Evolutionary conservation across 495 filamentous ascomycete species (phyloP).

Genomic region (Pseudomonodictys pantanalensis): DNA sequence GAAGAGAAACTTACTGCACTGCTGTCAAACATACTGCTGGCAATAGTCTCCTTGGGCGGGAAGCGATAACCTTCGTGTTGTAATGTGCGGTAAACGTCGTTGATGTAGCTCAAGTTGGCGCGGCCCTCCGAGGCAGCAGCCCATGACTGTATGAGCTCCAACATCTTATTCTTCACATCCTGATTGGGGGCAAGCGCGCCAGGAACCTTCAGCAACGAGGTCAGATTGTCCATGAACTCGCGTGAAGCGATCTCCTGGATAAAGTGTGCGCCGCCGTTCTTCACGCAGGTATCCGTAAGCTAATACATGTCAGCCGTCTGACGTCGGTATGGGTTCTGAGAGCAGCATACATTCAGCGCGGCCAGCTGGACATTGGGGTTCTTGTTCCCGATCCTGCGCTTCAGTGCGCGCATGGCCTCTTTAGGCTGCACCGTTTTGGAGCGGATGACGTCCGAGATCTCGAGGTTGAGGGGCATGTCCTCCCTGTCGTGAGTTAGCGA

Average conservation of each 20-base stretch:
- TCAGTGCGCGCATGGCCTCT: conserved; percentile 94
- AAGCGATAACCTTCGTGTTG: conserved; percentile 85
- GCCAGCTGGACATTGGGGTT: conserved; percentile 96
- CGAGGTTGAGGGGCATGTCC: conserved; percentile 93
- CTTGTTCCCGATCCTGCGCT: conserved; percentile 87
- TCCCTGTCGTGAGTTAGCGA: conserved; percentile 57
- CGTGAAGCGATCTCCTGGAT: conserved; percentile 89
- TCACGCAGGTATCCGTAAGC: conserved; percentile 97
- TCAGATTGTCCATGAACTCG: conserved; percentile 97
- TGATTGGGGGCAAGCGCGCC: conserved; percentile 73
- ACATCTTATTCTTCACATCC: conserved; percentile 82
- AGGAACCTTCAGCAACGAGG: conserved; percentile 78
- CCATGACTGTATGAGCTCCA: conserved; percentile 93
- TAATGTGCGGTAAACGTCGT: conserved; percentile 77
- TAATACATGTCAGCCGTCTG: conserved; percentile 32
- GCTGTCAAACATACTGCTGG: conserved; percentile 94
- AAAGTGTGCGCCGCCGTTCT: conserved; percentile 97
- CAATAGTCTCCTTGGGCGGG: conserved; percentile 79
- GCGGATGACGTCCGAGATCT: conserved; percentile 93
- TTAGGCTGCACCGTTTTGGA: conserved; percentile 96
- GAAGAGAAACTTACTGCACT: conserved; percentile 70
- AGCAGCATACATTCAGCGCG: conserved; percentile 70
- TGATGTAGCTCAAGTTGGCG: conserved; percentile 77
- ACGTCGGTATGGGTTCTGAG: not conserved
- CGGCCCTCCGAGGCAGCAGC: conserved; percentile 85